Conservation (phyloP, 352 stramenopile species). For the Pythium brachiatum region DNA sequence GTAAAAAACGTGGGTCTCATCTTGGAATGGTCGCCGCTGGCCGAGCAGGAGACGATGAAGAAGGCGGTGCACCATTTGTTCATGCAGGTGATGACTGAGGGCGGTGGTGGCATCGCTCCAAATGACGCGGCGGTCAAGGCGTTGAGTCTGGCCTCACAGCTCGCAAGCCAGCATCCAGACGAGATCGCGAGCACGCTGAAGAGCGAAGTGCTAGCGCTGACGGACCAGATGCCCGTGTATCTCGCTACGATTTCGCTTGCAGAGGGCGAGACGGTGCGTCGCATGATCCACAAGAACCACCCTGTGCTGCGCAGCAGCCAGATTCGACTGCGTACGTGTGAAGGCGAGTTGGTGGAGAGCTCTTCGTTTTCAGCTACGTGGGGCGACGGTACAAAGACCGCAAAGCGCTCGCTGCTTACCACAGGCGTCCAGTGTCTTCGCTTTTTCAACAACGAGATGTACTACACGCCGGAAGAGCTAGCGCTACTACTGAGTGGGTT, state of each 20-base stretch:
- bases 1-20: conserved; percentile 89
- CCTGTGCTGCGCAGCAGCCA: conserved; percentile 65
- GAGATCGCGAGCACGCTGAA: conserved; percentile 36
- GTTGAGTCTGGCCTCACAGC: conserved; percentile 25
- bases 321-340: conserved; percentile 73
- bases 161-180: conserved; percentile 22
- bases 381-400: conserved; percentile 16
- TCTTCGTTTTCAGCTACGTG: conserved; percentile 70
- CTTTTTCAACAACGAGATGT: conserved; percentile 99
- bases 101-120: conserved; percentile 30
- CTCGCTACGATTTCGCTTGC: conserved; percentile 95
- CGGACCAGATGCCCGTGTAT: conserved; percentile 62
- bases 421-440: conserved; percentile 88
- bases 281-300: conserved; percentile 93
- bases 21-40: conserved; percentile 80
- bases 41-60: conserved; percentile 77
- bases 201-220: conserved; percentile 35
- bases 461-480: conserved; percentile 94
- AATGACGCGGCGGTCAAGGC: conserved; percentile 77
- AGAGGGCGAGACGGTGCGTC: conserved; percentile 96
- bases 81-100: conserved; percentile 38
- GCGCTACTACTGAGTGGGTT: conserved; percentile 88
- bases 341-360: conserved; percentile 79
- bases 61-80: conserved; percentile 64
- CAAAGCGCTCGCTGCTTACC: conserved; percentile 33